Conservation (phyloP, 78 protist genomes). For the Goniomonas avonlea region DNA sequence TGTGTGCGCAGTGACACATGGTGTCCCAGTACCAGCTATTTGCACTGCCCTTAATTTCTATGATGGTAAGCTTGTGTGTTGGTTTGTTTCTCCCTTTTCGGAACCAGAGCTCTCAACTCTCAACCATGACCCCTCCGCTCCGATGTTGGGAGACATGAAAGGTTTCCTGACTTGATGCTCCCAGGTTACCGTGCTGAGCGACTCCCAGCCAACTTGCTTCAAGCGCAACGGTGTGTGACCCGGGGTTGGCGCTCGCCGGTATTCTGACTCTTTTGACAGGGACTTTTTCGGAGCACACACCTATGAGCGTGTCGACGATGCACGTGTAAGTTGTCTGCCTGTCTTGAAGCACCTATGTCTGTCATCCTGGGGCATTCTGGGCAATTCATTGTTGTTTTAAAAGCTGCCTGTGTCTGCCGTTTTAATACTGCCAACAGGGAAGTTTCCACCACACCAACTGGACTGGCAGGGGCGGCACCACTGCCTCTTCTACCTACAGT, state of each 20-base stretch:
- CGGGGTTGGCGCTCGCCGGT: neutral
- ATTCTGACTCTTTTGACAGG: neutral
- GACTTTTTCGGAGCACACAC: constrained; percentile 93
- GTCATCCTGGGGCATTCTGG: neutral
- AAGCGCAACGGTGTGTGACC: no score
- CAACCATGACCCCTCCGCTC: constrained; percentile 73
- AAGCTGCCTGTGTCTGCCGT: no score
- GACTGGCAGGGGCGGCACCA: neutral
- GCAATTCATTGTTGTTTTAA: no score
- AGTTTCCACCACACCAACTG: neutral
- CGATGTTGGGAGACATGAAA: constrained; percentile 71
- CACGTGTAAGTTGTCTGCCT: constrained; percentile 36
- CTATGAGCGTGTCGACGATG: constrained; percentile 62
- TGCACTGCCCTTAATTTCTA: no score
- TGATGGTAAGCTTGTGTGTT: no score
- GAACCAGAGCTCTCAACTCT: constrained; percentile 79
- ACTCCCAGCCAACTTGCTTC: constrained; percentile 80
- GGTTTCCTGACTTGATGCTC: no score
- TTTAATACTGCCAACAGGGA: no score
- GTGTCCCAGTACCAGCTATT: no score
- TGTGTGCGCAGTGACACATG: no score
- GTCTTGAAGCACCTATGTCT: neutral
- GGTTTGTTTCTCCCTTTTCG: neutral
- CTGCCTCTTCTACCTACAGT: neutral
- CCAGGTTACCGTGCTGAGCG: constrained; percentile 60